Conservation (phyloP, 139 green algal genomes). For the Chlamydomonas schloesseri region DNA sequence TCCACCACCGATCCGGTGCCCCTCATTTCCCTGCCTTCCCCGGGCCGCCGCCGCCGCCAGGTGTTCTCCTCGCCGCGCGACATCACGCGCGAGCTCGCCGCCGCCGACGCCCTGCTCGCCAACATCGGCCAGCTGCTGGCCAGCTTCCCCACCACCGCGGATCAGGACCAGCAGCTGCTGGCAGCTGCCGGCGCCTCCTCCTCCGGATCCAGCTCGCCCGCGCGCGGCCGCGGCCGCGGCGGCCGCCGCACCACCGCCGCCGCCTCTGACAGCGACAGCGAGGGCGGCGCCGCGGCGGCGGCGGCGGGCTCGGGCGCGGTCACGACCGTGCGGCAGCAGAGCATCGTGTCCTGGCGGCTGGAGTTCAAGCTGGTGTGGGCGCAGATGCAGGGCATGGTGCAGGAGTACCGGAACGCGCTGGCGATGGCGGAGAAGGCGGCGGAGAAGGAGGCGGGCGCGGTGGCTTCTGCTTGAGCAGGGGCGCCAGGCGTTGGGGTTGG, state of each 20-base stretch:
- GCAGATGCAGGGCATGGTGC: slow-evolving; percentile 16
- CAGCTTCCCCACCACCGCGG: slow-evolving; percentile 18
- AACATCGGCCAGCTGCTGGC: not conserved
- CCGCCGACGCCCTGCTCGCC: not conserved
- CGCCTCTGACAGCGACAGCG: not conserved
- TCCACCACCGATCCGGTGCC: no score
- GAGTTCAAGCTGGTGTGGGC: slow-evolving; percentile 23
- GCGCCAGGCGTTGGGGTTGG: no score
- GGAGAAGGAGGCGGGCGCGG: not conserved
- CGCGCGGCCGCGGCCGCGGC: no score
- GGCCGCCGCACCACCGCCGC: no score
- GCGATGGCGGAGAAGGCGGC: not conserved
- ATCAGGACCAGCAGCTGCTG: slow-evolving; percentile 19
- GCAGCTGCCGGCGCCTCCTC: not conserved
- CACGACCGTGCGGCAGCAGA: not conserved
- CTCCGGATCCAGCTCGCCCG: not conserved
- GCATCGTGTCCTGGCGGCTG: slow-evolving; percentile 17
- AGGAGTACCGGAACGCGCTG: slow-evolving; percentile 22
- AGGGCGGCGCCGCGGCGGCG: not conserved
- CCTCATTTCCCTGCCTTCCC: no score
- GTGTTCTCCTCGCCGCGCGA: not conserved
- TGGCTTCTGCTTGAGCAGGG: no score
- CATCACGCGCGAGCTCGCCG: not conserved
- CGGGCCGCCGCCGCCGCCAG: no score
- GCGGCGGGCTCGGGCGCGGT: not conserved